A percentile compares a stretch with the other conserved stretches of the same genome.
Conservation (phyloP, 75 land plant species). For the Cunninghamia lanceolata region DNA sequence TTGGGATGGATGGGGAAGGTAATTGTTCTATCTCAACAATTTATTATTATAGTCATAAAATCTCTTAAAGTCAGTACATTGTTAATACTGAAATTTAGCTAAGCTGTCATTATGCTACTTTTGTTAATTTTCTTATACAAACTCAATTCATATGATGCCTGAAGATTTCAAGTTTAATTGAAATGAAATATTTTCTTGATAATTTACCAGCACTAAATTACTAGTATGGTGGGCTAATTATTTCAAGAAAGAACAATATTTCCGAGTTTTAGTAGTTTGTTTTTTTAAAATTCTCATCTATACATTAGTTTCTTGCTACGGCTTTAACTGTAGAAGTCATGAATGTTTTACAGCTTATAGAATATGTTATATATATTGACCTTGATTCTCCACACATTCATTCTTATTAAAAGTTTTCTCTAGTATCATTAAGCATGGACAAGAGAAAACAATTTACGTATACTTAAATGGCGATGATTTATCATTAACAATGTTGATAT, state of each 20-base stretch:
- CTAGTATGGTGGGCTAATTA: neutral
- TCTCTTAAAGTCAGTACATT: neutral
- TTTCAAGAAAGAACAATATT: neutral
- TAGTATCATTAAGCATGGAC: neutral
- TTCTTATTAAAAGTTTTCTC: neutral
- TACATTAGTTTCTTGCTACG: neutral
- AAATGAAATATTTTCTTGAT: neutral
- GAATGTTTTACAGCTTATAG: neutral
- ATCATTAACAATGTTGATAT: neutral
- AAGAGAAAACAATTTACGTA: neutral
- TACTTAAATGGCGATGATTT: neutral
- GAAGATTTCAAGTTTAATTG: neutral
- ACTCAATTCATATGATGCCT: neutral
- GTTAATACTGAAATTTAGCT: neutral
- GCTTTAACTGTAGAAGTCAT: neutral
- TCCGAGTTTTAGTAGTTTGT: neutral
- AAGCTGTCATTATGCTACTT: neutral
- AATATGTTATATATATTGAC: neutral
- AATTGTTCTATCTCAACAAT: neutral
- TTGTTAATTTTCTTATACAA: neutral
- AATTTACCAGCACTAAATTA: neutral
- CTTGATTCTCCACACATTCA: neutral
- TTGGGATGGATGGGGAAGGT: conserved; percentile 99
- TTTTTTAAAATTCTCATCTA: neutral
- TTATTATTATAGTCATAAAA: neutral